Evolutionary conservation across 2,329 filamentous ascomycete genomes (phyloP), one percentile per base, ranked within the genome.

Genomic region (Talaromyces sp.): DNA sequence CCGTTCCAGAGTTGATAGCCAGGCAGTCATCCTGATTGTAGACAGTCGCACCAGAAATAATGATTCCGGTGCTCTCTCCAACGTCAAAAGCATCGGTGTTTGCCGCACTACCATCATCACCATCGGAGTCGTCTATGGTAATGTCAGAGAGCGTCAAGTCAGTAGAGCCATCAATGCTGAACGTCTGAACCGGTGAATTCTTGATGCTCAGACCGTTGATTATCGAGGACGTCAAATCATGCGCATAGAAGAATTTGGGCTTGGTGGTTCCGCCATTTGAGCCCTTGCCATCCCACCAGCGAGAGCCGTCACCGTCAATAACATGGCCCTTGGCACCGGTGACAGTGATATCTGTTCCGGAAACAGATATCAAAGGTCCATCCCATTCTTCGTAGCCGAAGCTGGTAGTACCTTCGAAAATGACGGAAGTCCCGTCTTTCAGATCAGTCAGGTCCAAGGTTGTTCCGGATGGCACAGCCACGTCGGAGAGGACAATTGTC

Each of bases 371-470:
- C 16, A 91, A 79, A 56, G 88, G 88, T 0, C 88, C 88, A 1
- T 74, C 73, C 88, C 88, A 90, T 70, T 88, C 84, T 67, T 85
- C 79, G 77, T 89, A 90, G 22, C 81, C 88, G 71, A 88, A 91
- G 62, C 84, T 86, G 19, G 88, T 90, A 13, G 80, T 85, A 50
- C 88, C 89, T 64, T 85, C 75, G 75, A 50, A 50, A 31, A 50
- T 50, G 13, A 50, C 47, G 4, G 22, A 27, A 31, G 62, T 64
- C 72, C 75, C 16, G 7, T 64, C 54, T 8, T 52, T 48, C 33
- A 64, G 22, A 37, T 39, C 54, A 24, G 43, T 59, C 16, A 79
- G 66, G 65, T 78, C 75, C 14, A 79, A 70, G n/a, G 75, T 78
- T n/a, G 67, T 71, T 14, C 73, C 43, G 43, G 43, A 45, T 9